phyloP scores from a whole-genome alignment of 768 basidiomycete genomes.

The Amylocystis lapponica region DNA sequence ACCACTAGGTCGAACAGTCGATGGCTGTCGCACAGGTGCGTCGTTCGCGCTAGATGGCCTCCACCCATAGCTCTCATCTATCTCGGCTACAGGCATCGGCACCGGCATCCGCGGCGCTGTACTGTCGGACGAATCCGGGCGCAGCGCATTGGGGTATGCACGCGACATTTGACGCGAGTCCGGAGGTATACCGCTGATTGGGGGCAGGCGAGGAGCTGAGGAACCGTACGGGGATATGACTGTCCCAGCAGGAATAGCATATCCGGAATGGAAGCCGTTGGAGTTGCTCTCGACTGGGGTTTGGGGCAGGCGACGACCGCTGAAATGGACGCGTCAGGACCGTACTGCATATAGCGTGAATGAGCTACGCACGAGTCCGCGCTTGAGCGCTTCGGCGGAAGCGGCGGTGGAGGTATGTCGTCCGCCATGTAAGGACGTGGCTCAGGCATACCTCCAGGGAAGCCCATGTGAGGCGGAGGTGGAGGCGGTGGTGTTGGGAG shows the following conservation, averaged over 20 bases:
- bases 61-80: slow-evolving; percentile 7
- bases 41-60: slow-evolving; percentile 1
- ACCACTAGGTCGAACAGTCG: slow-evolving; percentile 22
- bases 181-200: slow-evolving; percentile 9
- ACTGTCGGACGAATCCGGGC: slow-evolving; percentile 14
- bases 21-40: slow-evolving; percentile 8
- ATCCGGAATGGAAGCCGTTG: slow-evolving; percentile 11
- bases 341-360: neutral
- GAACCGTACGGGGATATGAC: slow-evolving; percentile 10
- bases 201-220: slow-evolving; percentile 9
- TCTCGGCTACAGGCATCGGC: slow-evolving; percentile 18
- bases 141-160: slow-evolving; percentile 4
- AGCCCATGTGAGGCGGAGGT: slow-evolving; percentile 10
- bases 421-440: slow-evolving; percentile 12
- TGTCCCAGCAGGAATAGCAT: slow-evolving; percentile 2
- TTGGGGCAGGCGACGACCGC: slow-evolving; percentile 15
- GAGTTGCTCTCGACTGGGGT: slow-evolving; percentile 5
- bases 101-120: slow-evolving; percentile 6
- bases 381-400: slow-evolving; percentile 12
- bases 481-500: slow-evolving; percentile 16
- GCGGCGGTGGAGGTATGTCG: slow-evolving; percentile 1
- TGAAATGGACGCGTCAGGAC: neutral
- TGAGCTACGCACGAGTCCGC: slow-evolving; percentile 17
- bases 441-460: slow-evolving; percentile 13
- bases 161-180: slow-evolving; percentile 13